phyloP scores from a whole-genome alignment of 441 rosid species.

The Eruca vesicaria region DNA sequence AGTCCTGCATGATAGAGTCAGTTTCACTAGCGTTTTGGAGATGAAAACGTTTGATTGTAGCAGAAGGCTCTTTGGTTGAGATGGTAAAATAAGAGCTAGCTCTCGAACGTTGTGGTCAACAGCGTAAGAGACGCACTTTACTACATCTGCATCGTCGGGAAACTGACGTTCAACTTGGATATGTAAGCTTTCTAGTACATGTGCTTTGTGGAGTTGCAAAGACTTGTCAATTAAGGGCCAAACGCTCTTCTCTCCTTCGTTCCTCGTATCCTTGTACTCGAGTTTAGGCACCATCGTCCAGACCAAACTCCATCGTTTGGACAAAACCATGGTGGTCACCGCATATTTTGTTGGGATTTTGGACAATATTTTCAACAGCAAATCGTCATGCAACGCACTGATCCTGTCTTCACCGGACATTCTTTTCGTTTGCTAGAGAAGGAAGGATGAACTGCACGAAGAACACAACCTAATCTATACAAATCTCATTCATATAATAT shows the following conservation, averaged over 20 bases:
- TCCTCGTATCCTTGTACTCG: neutral
- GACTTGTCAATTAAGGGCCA: neutral
- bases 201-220: neutral
- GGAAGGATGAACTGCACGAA: neutral
- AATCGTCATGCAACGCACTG: neutral
- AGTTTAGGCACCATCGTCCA: neutral
- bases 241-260: neutral
- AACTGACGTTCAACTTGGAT: neutral
- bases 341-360: neutral
- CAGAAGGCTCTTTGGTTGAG: neutral
- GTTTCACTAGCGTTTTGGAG: neutral
- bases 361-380: neutral
- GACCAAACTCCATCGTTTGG: neutral
- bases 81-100: neutral
- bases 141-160: neutral
- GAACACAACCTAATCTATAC: neutral
- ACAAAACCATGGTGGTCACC: neutral
- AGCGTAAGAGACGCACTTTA: neutral
- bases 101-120: neutral
- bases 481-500: neutral
- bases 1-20: neutral
- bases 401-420: neutral
- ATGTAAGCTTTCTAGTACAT: neutral
- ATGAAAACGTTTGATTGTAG: neutral
- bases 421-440: neutral